These are phyloP conservation scores for Verticillium nubilum DNA, from an alignment of 2,329 filamentous ascomycete species.

Conservation along the genomic window DNA sequence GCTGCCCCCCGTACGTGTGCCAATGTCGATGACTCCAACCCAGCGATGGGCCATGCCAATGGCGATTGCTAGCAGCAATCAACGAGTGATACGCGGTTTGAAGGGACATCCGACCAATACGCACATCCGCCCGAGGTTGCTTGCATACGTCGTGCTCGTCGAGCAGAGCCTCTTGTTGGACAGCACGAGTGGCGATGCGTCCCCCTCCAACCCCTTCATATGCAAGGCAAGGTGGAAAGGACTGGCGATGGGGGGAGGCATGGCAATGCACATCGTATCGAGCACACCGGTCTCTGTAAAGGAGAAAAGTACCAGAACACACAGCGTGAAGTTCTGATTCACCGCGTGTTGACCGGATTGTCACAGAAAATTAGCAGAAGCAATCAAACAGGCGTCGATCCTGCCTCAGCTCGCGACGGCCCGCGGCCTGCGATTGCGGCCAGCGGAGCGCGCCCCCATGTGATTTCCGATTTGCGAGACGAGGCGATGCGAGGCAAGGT, in stretches of 20 bases:
- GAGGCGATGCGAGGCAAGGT: too few relatives aligned
- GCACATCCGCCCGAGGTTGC: neutral
- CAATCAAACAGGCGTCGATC: slow-evolving; percentile 13
- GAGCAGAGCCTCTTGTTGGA: neutral
- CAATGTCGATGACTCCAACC: too few relatives aligned
- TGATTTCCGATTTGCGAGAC: too few relatives aligned
- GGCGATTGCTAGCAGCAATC: too few relatives aligned
- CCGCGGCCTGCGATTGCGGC: slow-evolving; percentile 11
- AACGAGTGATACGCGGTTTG: too few relatives aligned
- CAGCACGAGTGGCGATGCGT: neutral
- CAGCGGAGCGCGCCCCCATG: neutral
- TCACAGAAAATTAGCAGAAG: neutral
- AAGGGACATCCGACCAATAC: neutral
- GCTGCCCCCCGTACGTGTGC: too few relatives aligned
- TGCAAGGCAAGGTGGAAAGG: neutral
- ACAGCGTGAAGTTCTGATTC: too few relatives aligned
- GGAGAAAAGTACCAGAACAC: too few relatives aligned
- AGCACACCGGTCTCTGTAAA: too few relatives aligned
- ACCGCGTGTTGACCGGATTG: neutral
- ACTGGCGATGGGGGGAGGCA: too few relatives aligned
- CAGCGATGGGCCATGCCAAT: too few relatives aligned
- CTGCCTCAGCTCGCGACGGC: slow-evolving; percentile 14
- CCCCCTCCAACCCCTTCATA: neutral
- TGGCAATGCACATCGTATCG: too few relatives aligned
- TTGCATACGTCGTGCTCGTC: neutral